A percentile compares a stretch with the other conserved stretches of the same genome.
phyloP scores from a whole-genome alignment of 2,329 filamentous ascomycete genomes.

The Sporothrix variecibatus region DNA sequence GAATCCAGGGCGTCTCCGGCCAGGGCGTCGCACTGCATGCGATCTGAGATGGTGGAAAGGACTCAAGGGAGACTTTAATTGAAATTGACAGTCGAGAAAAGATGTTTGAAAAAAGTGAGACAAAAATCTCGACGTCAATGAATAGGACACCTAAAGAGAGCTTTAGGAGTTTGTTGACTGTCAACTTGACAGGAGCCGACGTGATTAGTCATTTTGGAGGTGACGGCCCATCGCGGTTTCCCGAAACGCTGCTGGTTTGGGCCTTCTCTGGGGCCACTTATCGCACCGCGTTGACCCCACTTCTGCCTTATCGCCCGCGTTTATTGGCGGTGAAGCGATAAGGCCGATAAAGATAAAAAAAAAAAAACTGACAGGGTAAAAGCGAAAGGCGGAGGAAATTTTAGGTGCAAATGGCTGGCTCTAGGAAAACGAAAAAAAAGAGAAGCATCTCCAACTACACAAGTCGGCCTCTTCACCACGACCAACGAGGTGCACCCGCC shows the following conservation, averaged over 20 bases:
- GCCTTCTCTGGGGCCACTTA: not conserved
- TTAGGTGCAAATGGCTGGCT: not conserved
- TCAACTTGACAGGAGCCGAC: not conserved
- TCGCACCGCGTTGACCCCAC: constrained; percentile 17
- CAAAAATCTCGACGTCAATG: not conserved
- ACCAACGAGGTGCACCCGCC: constrained; percentile 12
- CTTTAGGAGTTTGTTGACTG: not conserved
- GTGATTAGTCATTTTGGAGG: constrained; percentile 3
- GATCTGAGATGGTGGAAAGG: not conserved
- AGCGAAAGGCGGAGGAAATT: constrained; percentile 20
- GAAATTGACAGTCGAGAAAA: not conserved
- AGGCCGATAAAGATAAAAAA: constrained; percentile 8
- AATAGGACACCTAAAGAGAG: too few species aligned
- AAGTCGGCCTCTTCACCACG: not conserved
- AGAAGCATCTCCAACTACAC: not conserved
- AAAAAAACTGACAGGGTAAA: constrained; percentile 20
- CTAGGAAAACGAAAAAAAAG: constrained; percentile 6
- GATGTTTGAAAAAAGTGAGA: not conserved
- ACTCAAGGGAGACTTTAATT: not conserved
- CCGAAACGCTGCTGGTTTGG: constrained; percentile 22
- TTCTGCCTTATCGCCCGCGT: constrained; percentile 18
- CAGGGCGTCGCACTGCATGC: not conserved
- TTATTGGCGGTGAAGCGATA: constrained; percentile 23
- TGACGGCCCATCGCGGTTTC: not conserved
- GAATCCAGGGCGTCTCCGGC: not conserved